These are phyloP conservation scores for Debaryomyces prosopidis DNA, from an alignment of 805 yeast genomes.

Conservation along the genomic window DNA sequence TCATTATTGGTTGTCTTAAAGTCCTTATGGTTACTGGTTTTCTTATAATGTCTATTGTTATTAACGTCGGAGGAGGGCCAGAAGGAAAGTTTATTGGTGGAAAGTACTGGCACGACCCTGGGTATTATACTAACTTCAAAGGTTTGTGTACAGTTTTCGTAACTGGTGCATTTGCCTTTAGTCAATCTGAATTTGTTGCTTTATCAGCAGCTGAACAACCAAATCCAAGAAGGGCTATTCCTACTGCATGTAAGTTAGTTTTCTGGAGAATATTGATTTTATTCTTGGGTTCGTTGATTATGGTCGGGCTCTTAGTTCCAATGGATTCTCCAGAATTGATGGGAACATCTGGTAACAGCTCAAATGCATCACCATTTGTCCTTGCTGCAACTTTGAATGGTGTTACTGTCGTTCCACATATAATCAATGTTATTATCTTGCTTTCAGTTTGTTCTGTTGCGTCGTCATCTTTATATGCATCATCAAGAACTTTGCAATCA, in stretches of 20 bases:
- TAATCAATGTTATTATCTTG: constrained; percentile 42
- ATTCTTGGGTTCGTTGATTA: constrained; percentile 39
- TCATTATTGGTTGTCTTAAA: constrained; percentile 37
- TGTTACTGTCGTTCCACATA: constrained; percentile 36
- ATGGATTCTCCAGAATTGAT: constrained; percentile 29
- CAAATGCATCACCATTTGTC: constrained; percentile 45
- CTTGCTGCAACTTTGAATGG: constrained; percentile 42
- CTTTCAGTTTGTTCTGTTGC: constrained; percentile 44
- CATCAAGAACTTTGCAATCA: constrained; percentile 43
- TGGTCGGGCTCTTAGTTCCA: constrained; percentile 43
- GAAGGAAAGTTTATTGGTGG: constrained; percentile 34
- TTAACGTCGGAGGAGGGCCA: constrained; percentile 38
- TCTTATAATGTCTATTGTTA: constrained; percentile 39
- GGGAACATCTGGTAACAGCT: constrained; percentile 32
- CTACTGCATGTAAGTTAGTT: constrained; percentile 41
- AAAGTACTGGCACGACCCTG: constrained; percentile 32
- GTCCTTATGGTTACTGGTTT: constrained; percentile 40
- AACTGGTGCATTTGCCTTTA: constrained; percentile 33
- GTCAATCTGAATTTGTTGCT: constrained; percentile 34
- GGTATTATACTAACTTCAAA: constrained; percentile 27
- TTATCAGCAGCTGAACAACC: constrained; percentile 27
- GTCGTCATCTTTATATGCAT: constrained; percentile 42
- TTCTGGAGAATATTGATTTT: constrained; percentile 37
- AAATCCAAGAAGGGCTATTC: constrained; percentile 34
- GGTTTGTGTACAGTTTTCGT: constrained; percentile 30